Evolutionary conservation across 495 filamentous ascomycete genomes (phyloP).

Genomic region (Gamarada debralockiae): DNA sequence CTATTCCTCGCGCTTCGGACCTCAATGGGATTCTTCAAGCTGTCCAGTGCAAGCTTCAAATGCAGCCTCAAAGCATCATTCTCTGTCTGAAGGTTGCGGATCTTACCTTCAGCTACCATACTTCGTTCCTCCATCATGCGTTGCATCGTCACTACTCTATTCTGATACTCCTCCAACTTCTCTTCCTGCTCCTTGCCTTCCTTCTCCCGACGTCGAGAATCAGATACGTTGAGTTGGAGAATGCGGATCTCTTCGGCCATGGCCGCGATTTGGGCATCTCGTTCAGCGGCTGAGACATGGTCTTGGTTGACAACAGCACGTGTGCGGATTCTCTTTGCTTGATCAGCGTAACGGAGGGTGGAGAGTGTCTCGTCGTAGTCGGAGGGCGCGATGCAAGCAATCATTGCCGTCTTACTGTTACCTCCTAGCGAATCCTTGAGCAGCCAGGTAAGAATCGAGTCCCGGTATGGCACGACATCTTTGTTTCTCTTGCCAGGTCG

Average conservation of each 20-base stretch:
- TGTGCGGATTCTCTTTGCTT: conserved; percentile 97
- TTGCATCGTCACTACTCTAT: conserved; percentile 78
- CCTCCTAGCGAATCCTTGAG: conserved; percentile 93
- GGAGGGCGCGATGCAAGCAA: conserved; percentile 89
- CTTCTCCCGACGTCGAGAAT: conserved; percentile 44
- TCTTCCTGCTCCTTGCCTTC: conserved; percentile 54
- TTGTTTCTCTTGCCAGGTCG: conserved; percentile 51
- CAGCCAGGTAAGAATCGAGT: conserved; percentile 96
- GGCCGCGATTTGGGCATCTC: conserved; percentile 86
- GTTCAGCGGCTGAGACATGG: conserved; percentile 76
- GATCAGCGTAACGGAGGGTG: conserved; percentile 94
- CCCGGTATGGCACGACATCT: conserved; percentile 86
- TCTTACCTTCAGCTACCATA: conserved; percentile 87
- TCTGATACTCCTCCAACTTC: conserved; percentile 89
- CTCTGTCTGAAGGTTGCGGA: conserved; percentile 77
- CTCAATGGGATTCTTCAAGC: conserved; percentile 79
- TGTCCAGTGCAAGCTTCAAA: conserved; percentile 79
- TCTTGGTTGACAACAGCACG: conserved; percentile 95
- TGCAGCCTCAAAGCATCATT: conserved; percentile 87
- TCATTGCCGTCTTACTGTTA: conserved; percentile 98
- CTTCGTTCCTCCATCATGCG: conserved; percentile 89
- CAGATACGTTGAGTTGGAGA: conserved; percentile 72
- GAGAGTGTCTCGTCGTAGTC: conserved; percentile 98
- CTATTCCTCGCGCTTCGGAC: conserved; percentile 21
- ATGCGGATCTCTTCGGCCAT: conserved; percentile 91